phyloP scores from a whole-genome alignment of 139 green algal species.

The Chlamydomonas sphaeroides region DNA sequence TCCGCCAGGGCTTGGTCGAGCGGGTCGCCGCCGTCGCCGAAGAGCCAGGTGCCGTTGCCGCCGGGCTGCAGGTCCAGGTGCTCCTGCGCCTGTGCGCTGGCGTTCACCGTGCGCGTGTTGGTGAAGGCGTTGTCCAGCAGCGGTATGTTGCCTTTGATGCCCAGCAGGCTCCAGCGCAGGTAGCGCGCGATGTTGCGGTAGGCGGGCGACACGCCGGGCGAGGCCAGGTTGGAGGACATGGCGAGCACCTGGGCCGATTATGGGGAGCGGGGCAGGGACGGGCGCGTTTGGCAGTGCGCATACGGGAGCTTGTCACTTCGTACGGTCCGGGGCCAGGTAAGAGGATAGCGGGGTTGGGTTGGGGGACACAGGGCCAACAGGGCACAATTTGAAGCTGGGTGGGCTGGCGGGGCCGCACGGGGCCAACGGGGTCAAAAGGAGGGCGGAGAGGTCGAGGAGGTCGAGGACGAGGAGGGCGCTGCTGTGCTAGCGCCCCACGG shows the following conservation, averaged over 20 bases:
- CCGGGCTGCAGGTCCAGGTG: not conserved
- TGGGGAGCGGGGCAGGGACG: too few relatives aligned
- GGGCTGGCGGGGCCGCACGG: not conserved
- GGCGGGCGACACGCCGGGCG: not conserved
- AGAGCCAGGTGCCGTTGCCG: not conserved
- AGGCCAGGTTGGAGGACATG: slow-evolving; percentile 27
- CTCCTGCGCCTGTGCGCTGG: not conserved
- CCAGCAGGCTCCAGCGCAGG: slow-evolving; percentile 31
- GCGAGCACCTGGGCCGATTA: not conserved
- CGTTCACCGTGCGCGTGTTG: not conserved
- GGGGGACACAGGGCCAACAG: not conserved
- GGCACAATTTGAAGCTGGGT: too few relatives aligned
- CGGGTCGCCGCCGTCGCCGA: too few relatives aligned
- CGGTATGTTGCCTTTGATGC: slow-evolving; percentile 37
- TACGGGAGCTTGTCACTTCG: too few relatives aligned
- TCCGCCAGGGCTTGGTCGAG: too few relatives aligned
- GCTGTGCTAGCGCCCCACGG: too few relatives aligned
- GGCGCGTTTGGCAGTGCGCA: too few relatives aligned
- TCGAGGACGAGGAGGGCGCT: too few relatives aligned
- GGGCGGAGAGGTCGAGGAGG: too few relatives aligned
- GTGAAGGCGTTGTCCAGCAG: slow-evolving; percentile 18
- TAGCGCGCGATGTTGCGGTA: slow-evolving; percentile 20
- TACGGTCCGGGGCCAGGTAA: not conserved
- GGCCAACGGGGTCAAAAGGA: too few relatives aligned
- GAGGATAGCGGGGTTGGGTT: not conserved